phyloP scores from a whole-genome alignment of 2,329 filamentous ascomycete species.

The Teratosphaeria destructans region DNA sequence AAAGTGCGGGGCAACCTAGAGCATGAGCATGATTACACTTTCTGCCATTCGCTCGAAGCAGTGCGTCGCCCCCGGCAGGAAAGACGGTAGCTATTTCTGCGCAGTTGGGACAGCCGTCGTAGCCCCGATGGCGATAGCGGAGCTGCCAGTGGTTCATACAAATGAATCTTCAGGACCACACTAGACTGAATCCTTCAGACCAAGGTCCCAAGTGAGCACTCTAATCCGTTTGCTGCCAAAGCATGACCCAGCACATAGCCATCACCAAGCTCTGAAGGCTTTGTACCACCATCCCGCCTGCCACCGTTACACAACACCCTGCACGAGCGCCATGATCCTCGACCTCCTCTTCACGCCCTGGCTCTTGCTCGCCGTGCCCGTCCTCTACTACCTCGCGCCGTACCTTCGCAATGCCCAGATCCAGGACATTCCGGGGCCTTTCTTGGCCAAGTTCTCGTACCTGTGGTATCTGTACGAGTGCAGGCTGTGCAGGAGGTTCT shows the following conservation, averaged over 20 bases:
- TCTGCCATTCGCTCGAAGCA: background rate
- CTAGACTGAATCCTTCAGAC: background rate
- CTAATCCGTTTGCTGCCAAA: too few relatives aligned
- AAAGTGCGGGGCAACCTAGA: background rate
- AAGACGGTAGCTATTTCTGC: background rate
- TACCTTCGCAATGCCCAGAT: slow-evolving; percentile 50
- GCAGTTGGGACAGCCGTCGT: background rate
- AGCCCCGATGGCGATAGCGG: background rate
- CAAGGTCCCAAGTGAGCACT: background rate
- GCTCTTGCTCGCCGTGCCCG: slow-evolving; percentile 38
- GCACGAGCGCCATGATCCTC: slow-evolving; percentile 23
- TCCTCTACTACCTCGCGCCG: slow-evolving; percentile 48
- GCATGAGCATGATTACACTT: background rate
- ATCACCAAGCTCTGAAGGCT: background rate
- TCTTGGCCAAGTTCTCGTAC: slow-evolving; percentile 59
- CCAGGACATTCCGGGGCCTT: slow-evolving; percentile 49
- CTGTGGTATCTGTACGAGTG: slow-evolving; percentile 62
- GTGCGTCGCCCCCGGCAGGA: background rate
- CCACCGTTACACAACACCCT: background rate
- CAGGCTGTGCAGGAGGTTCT: slow-evolving; percentile 49
- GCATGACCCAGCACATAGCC: background rate
- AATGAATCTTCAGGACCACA: too few relatives aligned
- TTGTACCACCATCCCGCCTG: background rate
- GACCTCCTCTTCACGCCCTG: slow-evolving; percentile 35
- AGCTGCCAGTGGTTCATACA: background rate